A percentile compares a stretch with the other conserved stretches of the same genome.
Conservation (phyloP, 345 rosid genomes). For the Euclidium syriacum region DNA sequence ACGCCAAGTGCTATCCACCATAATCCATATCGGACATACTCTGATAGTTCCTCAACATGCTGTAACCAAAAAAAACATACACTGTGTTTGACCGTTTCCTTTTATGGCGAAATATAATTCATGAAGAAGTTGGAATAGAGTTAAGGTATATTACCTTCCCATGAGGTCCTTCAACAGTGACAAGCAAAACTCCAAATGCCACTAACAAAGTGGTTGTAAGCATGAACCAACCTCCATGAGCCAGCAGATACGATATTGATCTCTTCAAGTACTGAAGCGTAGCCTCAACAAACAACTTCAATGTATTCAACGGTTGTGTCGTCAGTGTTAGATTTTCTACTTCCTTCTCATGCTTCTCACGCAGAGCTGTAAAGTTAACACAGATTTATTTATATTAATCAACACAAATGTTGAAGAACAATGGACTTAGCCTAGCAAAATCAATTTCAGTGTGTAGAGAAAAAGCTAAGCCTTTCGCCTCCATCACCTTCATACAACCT, state of each 20-base stretch:
- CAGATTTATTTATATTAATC: neutral
- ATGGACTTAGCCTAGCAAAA: no score
- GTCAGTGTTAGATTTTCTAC: constrained; percentile 64
- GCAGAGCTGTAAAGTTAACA: constrained; percentile 41
- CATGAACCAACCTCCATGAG: constrained; percentile 72
- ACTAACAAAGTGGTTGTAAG: constrained; percentile 37
- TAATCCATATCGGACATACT: constrained; percentile 59
- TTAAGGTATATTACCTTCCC: constrained; percentile 89
- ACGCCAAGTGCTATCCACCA: constrained; percentile 99
- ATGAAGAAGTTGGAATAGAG: neutral
- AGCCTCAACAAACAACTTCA: constrained; percentile 62
- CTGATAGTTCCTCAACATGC: constrained; percentile 78
- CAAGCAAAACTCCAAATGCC: constrained; percentile 39
- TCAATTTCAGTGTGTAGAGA: no score
- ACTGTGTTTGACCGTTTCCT: neutral
- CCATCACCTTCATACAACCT: no score
- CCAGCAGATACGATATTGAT: constrained; percentile 46
- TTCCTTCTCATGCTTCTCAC: constrained; percentile 59
- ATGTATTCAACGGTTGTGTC: constrained; percentile 66
- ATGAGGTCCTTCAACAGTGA: constrained; percentile 77
- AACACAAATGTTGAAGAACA: no score
- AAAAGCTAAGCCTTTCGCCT: no score
- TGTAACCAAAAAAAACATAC: constrained; percentile 26
- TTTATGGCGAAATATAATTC: neutral
- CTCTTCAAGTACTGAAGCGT: constrained; percentile 49